A percentile compares a stretch with the other conserved stretches of the same genome.
Evolutionary conservation across 768 basidiomycete species (phyloP).

Genomic region (Tylopilus rubrobrunneus): DNA sequence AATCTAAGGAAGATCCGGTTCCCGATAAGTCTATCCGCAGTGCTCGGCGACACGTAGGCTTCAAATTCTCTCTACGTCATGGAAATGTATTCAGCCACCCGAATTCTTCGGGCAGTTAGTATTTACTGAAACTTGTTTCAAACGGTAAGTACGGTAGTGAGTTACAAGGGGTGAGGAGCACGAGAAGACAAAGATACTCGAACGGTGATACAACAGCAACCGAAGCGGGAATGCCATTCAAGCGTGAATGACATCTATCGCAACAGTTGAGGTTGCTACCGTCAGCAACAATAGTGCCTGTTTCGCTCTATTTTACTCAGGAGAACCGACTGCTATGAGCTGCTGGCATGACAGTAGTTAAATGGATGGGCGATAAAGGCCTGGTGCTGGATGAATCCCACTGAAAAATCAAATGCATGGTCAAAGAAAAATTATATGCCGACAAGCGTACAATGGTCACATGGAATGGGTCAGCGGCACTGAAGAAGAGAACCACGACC

Average conservation of each 20-base stretch:
- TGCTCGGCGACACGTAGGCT: background rate
- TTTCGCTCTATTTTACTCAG: too few relatives aligned
- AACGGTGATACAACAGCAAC: too few relatives aligned
- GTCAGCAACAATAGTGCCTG: too few relatives aligned
- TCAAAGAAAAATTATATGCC: conserved; percentile 3
- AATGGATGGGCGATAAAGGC: too few relatives aligned
- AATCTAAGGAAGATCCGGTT: background rate
- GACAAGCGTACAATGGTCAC: background rate
- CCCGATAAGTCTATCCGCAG: background rate
- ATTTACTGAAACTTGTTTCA: background rate
- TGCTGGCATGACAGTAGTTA: too few relatives aligned
- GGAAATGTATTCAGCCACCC: background rate
- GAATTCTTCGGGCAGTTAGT: background rate
- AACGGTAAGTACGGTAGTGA: too few relatives aligned
- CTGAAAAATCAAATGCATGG: background rate
- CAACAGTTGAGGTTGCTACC: too few relatives aligned
- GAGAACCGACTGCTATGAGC: too few relatives aligned
- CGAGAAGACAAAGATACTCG: too few relatives aligned
- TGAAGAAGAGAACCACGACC: background rate
- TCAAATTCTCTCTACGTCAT: too few relatives aligned
- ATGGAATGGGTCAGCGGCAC: background rate
- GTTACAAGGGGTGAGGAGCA: background rate
- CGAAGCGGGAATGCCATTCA: background rate
- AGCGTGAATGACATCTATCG: background rate
- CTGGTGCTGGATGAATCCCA: background rate